phyloP scores from a whole-genome alignment of 805 yeast genomes.

The Wickerhamiella lipophila region DNA sequence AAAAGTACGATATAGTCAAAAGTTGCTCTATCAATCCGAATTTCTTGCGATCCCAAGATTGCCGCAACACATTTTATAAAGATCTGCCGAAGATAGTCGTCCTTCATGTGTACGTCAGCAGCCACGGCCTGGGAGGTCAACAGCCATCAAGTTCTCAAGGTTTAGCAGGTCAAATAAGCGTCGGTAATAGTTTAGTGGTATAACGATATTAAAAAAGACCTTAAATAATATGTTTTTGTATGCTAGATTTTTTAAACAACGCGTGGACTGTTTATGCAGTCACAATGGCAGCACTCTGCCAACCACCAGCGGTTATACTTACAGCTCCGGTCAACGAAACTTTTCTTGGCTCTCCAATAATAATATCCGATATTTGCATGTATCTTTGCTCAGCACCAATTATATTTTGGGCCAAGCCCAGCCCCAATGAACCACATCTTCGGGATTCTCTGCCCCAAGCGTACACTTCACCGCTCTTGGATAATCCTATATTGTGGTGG shows the following conservation, averaged over 20 bases:
- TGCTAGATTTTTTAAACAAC: no score
- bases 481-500: conserved; percentile 54
- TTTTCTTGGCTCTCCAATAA: conserved; percentile 32
- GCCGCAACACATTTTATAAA: conserved; percentile 24
- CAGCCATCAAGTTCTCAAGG: no score
- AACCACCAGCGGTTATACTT: conserved; percentile 61
- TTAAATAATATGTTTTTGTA: no score
- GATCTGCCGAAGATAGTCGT: conserved; percentile 20
- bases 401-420: conserved; percentile 32
- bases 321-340: conserved; percentile 34
- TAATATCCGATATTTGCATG: neutral
- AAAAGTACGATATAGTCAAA: conserved; percentile 24
- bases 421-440: conserved; percentile 58
- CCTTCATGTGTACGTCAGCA: conserved; percentile 1
- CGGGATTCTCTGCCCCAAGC: conserved; percentile 60
- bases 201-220: no score
- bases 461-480: conserved; percentile 41
- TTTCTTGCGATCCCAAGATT: conserved; percentile 16
- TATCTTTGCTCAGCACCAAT: conserved; percentile 2
- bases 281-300: conserved; percentile 64
- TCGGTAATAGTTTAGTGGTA: no score
- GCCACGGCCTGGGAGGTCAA: no score
- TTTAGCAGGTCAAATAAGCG: no score
- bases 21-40: conserved; percentile 15
- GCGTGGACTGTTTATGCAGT: neutral